Conservation (phyloP, 1,284 basidiomycete genomes). For the Gomphus bonarii region DNA sequence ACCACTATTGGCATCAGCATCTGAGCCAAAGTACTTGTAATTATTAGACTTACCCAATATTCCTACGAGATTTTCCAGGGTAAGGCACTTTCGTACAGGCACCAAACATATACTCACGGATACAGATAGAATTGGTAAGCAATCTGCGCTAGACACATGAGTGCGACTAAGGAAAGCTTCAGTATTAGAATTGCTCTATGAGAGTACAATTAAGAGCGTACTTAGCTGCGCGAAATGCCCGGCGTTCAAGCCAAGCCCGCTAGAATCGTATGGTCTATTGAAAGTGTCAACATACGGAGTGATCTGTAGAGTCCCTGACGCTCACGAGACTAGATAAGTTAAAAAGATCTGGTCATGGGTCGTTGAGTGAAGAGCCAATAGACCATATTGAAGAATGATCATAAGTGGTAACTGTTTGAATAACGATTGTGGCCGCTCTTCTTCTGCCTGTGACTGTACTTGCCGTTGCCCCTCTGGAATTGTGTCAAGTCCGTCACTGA, state of each 20-base stretch:
- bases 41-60: slow-evolving; percentile 38
- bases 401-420: slow-evolving; percentile 54
- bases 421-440: slow-evolving; percentile 49
- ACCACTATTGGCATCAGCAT: background rate
- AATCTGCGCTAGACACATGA: slow-evolving; percentile 76
- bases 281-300: slow-evolving; percentile 6
- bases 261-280: slow-evolving; percentile 53
- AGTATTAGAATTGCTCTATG: slow-evolving; percentile 1
- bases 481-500: background rate
- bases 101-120: slow-evolving; percentile 44
- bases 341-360: slow-evolving; percentile 80
- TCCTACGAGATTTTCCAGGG: slow-evolving; percentile 26
- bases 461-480: background rate
- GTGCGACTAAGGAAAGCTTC: slow-evolving; percentile 44
- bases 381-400: slow-evolving; percentile 71
- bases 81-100: slow-evolving; percentile 18
- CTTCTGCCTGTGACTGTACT: background rate
- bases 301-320: slow-evolving; percentile 14
- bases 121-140: slow-evolving; percentile 80
- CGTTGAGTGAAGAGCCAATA: slow-evolving; percentile 71
- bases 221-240: slow-evolving; percentile 77
- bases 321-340: slow-evolving; percentile 74
- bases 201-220: slow-evolving; percentile 25
- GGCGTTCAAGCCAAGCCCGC: slow-evolving; percentile 67
- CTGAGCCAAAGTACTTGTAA: slow-evolving; percentile 4